Percentiles rank a stretch among this genome's conserved stretches.
These are phyloP conservation scores for Phanerochaete carnosa DNA, from an alignment of 768 basidiomycete genomes.

Conservation along the genomic window DNA sequence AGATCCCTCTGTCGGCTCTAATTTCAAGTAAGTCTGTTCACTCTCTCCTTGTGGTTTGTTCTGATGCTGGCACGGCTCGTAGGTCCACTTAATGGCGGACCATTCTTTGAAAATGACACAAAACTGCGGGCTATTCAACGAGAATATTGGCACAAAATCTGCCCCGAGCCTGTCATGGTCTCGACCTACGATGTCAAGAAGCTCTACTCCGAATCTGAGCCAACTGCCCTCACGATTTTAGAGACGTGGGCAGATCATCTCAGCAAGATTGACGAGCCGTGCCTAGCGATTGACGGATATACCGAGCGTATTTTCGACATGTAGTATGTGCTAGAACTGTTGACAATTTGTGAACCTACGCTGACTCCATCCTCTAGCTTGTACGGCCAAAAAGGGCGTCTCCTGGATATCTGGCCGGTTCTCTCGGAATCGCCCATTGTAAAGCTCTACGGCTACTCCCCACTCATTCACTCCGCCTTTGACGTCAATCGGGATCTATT, in stretches of 20 bases:
- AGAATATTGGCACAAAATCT: constrained; percentile 38
- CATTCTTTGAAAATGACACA: constrained; percentile 30
- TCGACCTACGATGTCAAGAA: constrained; percentile 19
- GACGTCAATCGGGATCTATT: constrained; percentile 15
- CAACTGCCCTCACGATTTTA: constrained; percentile 29
- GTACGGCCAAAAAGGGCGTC: constrained; percentile 17
- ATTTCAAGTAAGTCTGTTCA: constrained; percentile 38
- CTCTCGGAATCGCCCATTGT: constrained; percentile 48
- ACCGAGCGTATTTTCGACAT: constrained; percentile 45
- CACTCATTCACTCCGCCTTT: constrained; percentile 43
- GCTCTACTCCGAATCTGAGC: constrained; percentile 24
- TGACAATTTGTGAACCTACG: background rate
- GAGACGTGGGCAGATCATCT: constrained; percentile 39
- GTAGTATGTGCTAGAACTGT: constrained; percentile 35
- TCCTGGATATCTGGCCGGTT: constrained; percentile 34
- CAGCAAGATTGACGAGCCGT: constrained; percentile 32
- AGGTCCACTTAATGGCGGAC: constrained; percentile 41
- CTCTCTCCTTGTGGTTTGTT: background rate
- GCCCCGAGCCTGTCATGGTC: constrained; percentile 35
- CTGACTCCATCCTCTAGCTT: constrained; percentile 32
- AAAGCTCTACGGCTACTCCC: constrained; percentile 48
- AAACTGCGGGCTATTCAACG: constrained; percentile 33
- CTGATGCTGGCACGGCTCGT: background rate
- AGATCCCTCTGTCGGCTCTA: constrained; percentile 52
- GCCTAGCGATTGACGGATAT: constrained; percentile 32